Conservation (phyloP, 345 rosid species). For the Bretschneidera sinensis region DNA sequence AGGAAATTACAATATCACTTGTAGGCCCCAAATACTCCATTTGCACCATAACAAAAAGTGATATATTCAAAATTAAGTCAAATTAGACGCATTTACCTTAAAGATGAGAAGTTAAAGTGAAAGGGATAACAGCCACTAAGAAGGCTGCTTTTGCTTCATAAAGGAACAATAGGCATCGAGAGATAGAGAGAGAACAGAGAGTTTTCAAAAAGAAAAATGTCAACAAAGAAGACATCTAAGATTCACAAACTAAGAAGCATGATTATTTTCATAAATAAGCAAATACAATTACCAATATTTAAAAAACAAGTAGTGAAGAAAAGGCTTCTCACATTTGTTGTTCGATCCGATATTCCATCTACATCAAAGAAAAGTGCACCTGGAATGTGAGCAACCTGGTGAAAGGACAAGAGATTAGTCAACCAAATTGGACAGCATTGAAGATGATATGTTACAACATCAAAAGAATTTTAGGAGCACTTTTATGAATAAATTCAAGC, state of each 20-base stretch:
- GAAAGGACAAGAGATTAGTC: conserved; percentile 10
- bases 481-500: neutral
- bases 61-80: neutral
- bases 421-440: conserved; percentile 1
- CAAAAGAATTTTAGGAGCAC: conserved; percentile 4
- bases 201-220: no score
- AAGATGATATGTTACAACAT: neutral
- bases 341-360: conserved; percentile 88
- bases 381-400: conserved; percentile 96
- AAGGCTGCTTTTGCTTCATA: neutral
- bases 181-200: neutral
- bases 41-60: neutral
- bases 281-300: neutral
- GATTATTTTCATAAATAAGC: neutral
- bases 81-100: neutral
- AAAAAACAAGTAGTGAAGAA: neutral
- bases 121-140: neutral
- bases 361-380: conserved; percentile 94
- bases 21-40: neutral
- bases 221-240: neutral
- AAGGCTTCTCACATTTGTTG: conserved; percentile 52
- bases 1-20: neutral
- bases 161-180: neutral
- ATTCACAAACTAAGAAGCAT: neutral
- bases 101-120: neutral